Base-by-base conservation (phyloP, 768 basidiomycete genomes). In the Chalciporus sphaerocephalus region DNA sequence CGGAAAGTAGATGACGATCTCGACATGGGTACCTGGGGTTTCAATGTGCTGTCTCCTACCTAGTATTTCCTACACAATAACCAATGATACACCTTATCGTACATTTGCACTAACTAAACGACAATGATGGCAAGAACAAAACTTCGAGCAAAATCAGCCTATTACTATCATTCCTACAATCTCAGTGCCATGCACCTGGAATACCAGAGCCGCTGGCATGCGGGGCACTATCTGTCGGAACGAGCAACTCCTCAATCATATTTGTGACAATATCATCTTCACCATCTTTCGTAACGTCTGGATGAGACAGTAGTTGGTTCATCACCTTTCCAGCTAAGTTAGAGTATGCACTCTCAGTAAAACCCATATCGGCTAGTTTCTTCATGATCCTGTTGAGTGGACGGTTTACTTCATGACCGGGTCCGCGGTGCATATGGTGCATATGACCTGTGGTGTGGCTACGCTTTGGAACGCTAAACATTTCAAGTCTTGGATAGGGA, bases 311-410 rank as follows among this genome's bases (percentile, higher is more conserved):
- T 47, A 86, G 52, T 52, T 76, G 73, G 15, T 69, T 63, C 57
- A 69, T 72, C 51, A 87, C 74, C 58, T 73, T 79, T 1, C 60
- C 62, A 5, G 67, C 65, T 48, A 86, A 62, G 20, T 68, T 69
- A 28, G 83, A 80, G 60, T 82, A 73, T 15, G 73, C 70, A 38
- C 67, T 67, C 44, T 80, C 72, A 10, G 78, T 80, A 53, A 87
- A 86, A n/a, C 85, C 85, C 85, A 87, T 87, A 58, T 85, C 86
- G 43, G 75, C 75, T 13, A 89, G 68, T 53, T 79, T 76, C 54
- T 63, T 76, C 45, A 70, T 73, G 52, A 87, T 79, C 37, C 80
- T 71, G 40, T 69, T 64, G 8, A 74, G 51, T 20, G 76, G 67
- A 33, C 77, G 77, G 11, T 64, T 64, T 38, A 64, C 58, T 39